Percentiles rank a stretch among this genome's conserved stretches.
phyloP scores from a whole-genome alignment of 1,284 basidiomycete genomes.

The Moesziomyces globuligerus region DNA sequence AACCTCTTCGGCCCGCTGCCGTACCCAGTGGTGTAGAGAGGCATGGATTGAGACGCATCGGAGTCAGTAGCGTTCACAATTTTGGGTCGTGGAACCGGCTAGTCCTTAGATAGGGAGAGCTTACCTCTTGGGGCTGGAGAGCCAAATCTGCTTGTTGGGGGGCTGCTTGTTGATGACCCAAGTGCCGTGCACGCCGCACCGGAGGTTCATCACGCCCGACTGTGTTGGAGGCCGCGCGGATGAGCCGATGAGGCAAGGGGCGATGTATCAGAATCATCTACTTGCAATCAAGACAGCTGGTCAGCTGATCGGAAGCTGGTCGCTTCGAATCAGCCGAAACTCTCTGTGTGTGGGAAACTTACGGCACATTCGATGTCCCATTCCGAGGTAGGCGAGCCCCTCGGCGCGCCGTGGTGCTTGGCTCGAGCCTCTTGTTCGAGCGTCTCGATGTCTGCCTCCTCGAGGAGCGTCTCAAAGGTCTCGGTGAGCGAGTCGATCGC shows the following conservation, averaged over 20 bases:
- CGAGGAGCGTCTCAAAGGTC: constrained; percentile 80
- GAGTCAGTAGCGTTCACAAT: not conserved
- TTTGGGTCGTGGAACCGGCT: not conserved
- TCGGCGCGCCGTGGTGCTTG: constrained; percentile 12
- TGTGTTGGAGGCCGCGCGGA: constrained; percentile 67
- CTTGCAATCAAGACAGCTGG: too few relatives aligned
- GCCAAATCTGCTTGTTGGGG: constrained; percentile 98
- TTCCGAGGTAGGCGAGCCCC: constrained; percentile 68
- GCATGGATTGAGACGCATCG: not conserved
- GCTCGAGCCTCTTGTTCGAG: constrained; percentile 28
- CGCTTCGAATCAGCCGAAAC: constrained; percentile 8
- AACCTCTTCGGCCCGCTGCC: constrained; percentile 66
- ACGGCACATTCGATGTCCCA: constrained; percentile 96
- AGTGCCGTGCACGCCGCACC: constrained; percentile 84
- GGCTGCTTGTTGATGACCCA: constrained; percentile 99
- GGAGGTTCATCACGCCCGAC: constrained; percentile 90
- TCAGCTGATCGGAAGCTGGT: not conserved
- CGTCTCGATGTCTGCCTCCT: constrained; percentile 70
- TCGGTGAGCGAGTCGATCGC: constrained; percentile 86
- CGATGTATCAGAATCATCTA: too few relatives aligned
- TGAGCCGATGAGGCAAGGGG: too few relatives aligned
- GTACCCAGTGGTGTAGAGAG: constrained; percentile 19
- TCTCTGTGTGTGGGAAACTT: constrained; percentile 67
- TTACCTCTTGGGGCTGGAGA: constrained; percentile 78
- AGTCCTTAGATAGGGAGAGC: not conserved